phyloP scores from a whole-genome alignment of 2,329 filamentous ascomycete genomes.

The Nannizziopsis barbatae region DNA sequence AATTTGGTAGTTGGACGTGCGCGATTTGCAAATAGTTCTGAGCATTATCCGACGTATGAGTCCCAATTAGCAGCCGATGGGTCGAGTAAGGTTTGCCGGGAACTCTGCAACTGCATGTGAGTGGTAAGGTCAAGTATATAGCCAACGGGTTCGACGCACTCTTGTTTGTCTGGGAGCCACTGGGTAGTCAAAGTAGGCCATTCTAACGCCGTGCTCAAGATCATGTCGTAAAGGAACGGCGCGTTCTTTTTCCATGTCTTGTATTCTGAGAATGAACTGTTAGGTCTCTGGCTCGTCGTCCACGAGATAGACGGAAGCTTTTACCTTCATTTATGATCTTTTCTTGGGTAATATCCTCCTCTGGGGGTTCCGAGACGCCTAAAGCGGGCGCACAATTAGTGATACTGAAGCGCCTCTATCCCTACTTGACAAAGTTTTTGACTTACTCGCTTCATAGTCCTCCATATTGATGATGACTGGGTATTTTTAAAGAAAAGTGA shows the following conservation, averaged over 20 bases:
- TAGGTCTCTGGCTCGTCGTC: neutral
- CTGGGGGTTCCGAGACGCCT: conserved; percentile 37
- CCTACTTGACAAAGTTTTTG: neutral
- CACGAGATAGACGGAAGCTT: neutral
- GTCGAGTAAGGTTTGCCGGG: conserved; percentile 77
- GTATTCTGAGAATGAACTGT: conserved; percentile 56
- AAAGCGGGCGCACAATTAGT: neutral
- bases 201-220: conserved; percentile 84
- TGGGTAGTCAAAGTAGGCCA: conserved; percentile 97
- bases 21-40: conserved; percentile 92
- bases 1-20: conserved; percentile 82
- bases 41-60: conserved; percentile 77
- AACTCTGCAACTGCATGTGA: conserved; percentile 36
- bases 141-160: conserved; percentile 35
- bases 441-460: conserved; percentile 9
- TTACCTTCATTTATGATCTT: conserved; percentile 88
- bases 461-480: conserved; percentile 3
- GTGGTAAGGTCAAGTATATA: conserved; percentile 6
- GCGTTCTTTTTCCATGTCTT: conserved; percentile 99
- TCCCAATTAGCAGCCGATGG: conserved; percentile 85
- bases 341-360: conserved; percentile 67
- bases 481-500: too few species aligned
- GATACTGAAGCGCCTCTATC: neutral
- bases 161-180: conserved; percentile 93
- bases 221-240: conserved; percentile 96